Evolutionary conservation across 2,329 filamentous ascomycete species (phyloP), one percentile per base, ranked within the genome.

Genomic region (Botrytis aclada): DNA sequence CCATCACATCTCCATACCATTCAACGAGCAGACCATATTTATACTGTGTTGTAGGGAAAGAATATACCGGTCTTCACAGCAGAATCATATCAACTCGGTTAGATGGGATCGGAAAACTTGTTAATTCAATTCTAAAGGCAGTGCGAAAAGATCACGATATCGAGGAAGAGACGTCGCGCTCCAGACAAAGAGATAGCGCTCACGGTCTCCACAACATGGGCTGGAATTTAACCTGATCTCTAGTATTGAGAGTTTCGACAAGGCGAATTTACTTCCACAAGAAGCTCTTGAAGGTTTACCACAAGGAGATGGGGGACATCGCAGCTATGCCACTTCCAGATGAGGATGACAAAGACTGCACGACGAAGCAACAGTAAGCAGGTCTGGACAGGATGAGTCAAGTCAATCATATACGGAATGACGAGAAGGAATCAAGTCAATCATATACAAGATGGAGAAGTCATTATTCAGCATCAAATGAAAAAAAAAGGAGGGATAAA

Each of bases 241-340:
- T 16, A 2, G 47, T 51, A 16, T 10, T n/a, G 47, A n/a, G 47
- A n/a, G 5, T 7, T 22, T 1, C 47, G n/a, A n/a, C 25, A 51
- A 51, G 47, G 47, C 25, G 47, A 51, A 51, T 25, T n/a, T n/a
- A 51, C 47, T 51, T 51, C 47, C 3, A 54, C n/a, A 54, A 54
- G 14, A 54, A 87, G 72, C 91, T 96, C 77, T 88, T 98, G 81
- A 87, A 88, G 79, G 83, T 93, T 86, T 97, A 97, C 88, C 86
- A 92, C 84, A 86, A 92, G 84, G 96, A 99, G 88, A 97, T 98
- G 93, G 84, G 89, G 75, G 88, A 87, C 69, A 96, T 96, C 76
- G 89, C 92, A 76, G 80, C 87, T 77, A 90, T 92, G 90, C 94
- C 95, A 81, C 93, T 99, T 80, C 96, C 96, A 78, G 94, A 94